These are phyloP conservation scores for Backusella australiensis DNA, from an alignment of 192 early-diverging fungal genomes.

Conservation along the genomic window DNA sequence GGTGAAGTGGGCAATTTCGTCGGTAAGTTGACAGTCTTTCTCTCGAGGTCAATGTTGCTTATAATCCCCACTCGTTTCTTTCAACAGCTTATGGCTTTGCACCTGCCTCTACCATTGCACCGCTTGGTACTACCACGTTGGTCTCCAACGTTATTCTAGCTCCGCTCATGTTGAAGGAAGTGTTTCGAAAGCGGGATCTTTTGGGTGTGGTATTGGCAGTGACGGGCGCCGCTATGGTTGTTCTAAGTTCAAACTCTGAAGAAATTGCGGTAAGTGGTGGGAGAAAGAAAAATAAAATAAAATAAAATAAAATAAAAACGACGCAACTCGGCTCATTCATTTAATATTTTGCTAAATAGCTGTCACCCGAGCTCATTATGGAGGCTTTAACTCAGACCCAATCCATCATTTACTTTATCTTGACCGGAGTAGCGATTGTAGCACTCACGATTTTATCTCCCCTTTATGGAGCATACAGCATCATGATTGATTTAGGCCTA, in stretches of 20 bases:
- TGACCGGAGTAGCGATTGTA: conserved; percentile 34
- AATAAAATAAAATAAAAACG: too few species aligned
- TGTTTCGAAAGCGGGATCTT: conserved; percentile 56
- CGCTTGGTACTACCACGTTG: conserved; percentile 69
- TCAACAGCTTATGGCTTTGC: conserved; percentile 67
- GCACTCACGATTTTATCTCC: conserved; percentile 44
- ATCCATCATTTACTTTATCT: conserved; percentile 54
- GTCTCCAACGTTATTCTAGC: conserved; percentile 72
- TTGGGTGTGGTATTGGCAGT: conserved; percentile 61
- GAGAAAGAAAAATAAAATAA: too few species aligned
- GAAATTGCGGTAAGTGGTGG: conserved; percentile 44
- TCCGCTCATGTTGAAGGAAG: conserved; percentile 65
- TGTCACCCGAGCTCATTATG: conserved; percentile 50
- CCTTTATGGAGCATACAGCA: conserved; percentile 46
- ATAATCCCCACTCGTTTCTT: background rate
- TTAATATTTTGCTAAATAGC: conserved; percentile 16
- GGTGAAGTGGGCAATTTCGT: conserved; percentile 55
- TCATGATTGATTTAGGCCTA: conserved; percentile 63
- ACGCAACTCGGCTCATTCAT: background rate
- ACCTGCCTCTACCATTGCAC: conserved; percentile 70
- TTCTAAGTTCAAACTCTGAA: conserved; percentile 56
- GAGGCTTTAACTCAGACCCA: conserved; percentile 48
- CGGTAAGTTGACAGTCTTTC: conserved; percentile 14
- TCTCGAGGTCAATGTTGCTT: too few species aligned
- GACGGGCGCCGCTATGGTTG: conserved; percentile 60